These are phyloP conservation scores for Sporothrix brasiliensis DNA, from an alignment of 2,329 filamentous ascomycete species.

Conservation along the genomic window DNA sequence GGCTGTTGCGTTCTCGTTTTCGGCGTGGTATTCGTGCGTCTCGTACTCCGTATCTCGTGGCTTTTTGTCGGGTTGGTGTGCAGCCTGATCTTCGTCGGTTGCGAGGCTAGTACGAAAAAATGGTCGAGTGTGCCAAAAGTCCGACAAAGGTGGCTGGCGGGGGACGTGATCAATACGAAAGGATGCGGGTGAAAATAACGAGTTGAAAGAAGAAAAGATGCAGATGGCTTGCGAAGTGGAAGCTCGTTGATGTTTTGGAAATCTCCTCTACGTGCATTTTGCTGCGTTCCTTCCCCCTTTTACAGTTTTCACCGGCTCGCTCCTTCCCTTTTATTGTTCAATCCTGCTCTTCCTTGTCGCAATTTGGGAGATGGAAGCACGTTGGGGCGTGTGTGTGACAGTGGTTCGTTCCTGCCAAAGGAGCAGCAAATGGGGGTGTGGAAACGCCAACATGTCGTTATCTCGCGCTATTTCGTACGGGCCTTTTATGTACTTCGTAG, in stretches of 20 bases:
- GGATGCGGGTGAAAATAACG: neutral
- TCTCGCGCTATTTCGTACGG: conserved; percentile 28
- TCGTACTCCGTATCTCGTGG: conserved; percentile 1
- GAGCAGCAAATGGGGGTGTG: conserved; percentile 2
- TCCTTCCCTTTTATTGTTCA: conserved; percentile 19
- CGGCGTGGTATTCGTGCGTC: neutral
- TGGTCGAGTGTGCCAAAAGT: conserved; percentile 3
- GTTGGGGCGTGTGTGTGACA: conserved; percentile 20
- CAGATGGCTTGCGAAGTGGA: conserved; percentile 9
- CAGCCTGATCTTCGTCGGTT: neutral
- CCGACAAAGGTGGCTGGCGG: conserved; percentile 12
- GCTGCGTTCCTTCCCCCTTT: conserved; percentile 7
- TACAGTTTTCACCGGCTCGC: neutral
- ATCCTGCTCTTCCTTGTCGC: conserved; percentile 15
- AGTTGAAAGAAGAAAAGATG: conserved; percentile 7
- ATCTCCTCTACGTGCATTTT: neutral
- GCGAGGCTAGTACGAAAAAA: conserved; percentile 9
- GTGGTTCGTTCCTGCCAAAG: conserved; percentile 21
- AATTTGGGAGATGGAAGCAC: conserved; percentile 19
- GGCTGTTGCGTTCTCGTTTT: conserved; percentile 9
- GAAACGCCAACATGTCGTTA: conserved; percentile 28
- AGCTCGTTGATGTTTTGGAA: conserved; percentile 22
- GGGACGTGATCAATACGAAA: conserved; percentile 22
- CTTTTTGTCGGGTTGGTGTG: conserved; percentile 5
- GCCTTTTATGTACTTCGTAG: no score